Evolutionary conservation across 164 flowering plant species (phyloP).

Genomic region (Saururus chinensis): DNA sequence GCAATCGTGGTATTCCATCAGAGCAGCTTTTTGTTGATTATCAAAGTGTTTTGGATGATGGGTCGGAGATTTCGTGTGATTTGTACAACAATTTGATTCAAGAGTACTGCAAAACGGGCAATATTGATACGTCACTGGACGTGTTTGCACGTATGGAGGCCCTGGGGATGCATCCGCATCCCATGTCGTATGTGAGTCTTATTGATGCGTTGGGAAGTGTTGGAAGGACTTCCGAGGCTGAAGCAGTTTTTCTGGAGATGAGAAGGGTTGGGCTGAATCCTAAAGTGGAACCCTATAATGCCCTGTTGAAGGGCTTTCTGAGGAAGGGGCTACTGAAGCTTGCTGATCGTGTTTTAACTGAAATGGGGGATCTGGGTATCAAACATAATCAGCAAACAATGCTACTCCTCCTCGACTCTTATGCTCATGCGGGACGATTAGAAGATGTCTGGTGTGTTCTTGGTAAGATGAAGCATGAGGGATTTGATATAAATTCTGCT

Average conservation of each 20-base stretch:
- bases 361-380: conserved; percentile 32
- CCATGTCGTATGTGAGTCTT: conserved; percentile 29
- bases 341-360: conserved; percentile 27
- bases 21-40: neutral
- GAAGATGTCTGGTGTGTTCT: conserved; percentile 52
- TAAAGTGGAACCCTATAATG: conserved; percentile 27
- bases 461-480: conserved; percentile 42
- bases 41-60: conserved; percentile 6
- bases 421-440: conserved; percentile 52
- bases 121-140: conserved; percentile 40
- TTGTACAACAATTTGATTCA: conserved; percentile 32
- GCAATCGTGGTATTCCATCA: too few relatives aligned
- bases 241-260: conserved; percentile 61
- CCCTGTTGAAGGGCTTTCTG: conserved; percentile 46
- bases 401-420: conserved; percentile 48
- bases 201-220: conserved; percentile 46
- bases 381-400: conserved; percentile 37
- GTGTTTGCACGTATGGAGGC: conserved; percentile 54
- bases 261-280: conserved; percentile 26
- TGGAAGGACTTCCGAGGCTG: conserved; percentile 77
- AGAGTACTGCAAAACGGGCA: conserved; percentile 30
- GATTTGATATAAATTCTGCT: conserved; percentile 32
- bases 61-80: conserved; percentile 29
- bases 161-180: conserved; percentile 32
- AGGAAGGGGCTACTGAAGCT: conserved; percentile 50